Evolutionary conservation across 2,329 filamentous ascomycete genomes (phyloP).

Genomic region (Whalleya microplaca): DNA sequence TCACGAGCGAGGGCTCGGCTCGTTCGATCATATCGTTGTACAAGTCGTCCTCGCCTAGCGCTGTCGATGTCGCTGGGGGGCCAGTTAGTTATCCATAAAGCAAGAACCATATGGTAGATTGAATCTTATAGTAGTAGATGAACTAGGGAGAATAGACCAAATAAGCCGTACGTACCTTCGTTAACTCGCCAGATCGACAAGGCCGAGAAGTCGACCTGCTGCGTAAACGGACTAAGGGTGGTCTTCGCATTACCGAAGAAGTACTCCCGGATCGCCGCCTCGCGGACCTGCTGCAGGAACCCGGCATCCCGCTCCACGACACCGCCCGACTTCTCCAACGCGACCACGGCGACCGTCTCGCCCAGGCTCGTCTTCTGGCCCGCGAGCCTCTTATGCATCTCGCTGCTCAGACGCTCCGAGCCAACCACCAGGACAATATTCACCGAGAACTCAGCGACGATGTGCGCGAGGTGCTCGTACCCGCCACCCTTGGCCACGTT

Average conservation of each 20-base stretch:
- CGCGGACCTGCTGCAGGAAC: slow-evolving; percentile 74
- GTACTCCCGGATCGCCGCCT: slow-evolving; percentile 84
- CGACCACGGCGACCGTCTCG: slow-evolving; percentile 75
- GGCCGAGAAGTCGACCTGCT: slow-evolving; percentile 77
- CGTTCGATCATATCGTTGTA: slow-evolving; percentile 57
- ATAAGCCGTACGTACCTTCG: slow-evolving; percentile 64
- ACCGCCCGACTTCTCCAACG: slow-evolving; percentile 83
- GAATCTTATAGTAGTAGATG: no score
- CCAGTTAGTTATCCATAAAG: not conserved
- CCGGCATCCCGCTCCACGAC: slow-evolving; percentile 75
- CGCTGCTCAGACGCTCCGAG: slow-evolving; percentile 73
- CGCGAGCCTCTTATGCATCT: slow-evolving; percentile 72
- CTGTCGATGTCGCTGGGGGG: slow-evolving; percentile 11
- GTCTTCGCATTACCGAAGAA: slow-evolving; percentile 85
- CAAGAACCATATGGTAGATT: no score
- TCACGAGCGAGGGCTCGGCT: slow-evolving; percentile 64
- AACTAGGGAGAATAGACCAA: no score
- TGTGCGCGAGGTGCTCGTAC: slow-evolving; percentile 80
- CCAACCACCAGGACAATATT: slow-evolving; percentile 84
- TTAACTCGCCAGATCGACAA: slow-evolving; percentile 74
- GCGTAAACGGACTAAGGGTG: slow-evolving; percentile 84
- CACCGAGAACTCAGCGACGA: slow-evolving; percentile 64
- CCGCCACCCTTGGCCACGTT: slow-evolving; percentile 64
- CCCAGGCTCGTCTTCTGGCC: slow-evolving; percentile 58
- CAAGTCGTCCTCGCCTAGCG: slow-evolving; percentile 25